These are phyloP conservation scores for Boletus patriciae DNA, from an alignment of 768 basidiomycete genomes.

Conservation along the genomic window DNA sequence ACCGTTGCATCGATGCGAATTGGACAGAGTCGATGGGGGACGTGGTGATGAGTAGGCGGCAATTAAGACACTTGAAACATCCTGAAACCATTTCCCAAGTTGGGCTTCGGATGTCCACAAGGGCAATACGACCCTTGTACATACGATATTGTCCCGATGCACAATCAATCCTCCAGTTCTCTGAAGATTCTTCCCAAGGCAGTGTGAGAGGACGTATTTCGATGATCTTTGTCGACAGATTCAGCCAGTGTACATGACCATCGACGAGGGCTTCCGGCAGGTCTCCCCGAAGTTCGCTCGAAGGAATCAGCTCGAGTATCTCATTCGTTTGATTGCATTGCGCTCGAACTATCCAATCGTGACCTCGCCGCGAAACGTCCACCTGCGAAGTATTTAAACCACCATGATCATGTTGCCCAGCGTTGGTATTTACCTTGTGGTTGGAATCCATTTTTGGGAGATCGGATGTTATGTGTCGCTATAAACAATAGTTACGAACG, in stretches of 20 bases:
- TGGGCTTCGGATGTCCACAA: constrained; percentile 23
- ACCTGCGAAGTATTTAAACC: not conserved
- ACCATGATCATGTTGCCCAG: not conserved
- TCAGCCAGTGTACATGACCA: constrained; percentile 26
- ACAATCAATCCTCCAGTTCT: constrained; percentile 23
- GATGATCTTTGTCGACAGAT: constrained; percentile 11
- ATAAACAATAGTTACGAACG: not conserved
- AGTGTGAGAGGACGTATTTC: constrained; percentile 23
- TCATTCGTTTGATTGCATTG: not conserved
- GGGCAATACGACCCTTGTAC: not conserved
- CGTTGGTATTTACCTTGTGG: not conserved
- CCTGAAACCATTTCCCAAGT: constrained; percentile 19
- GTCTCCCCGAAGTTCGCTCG: not conserved
- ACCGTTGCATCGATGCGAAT: not conserved
- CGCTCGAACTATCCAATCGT: not conserved
- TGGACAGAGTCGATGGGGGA: not conserved
- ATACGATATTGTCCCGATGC: not conserved
- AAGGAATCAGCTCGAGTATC: not conserved
- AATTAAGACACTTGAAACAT: not conserved
- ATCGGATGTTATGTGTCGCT: not conserved
- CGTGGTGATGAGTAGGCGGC: constrained; percentile 14
- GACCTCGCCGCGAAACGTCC: not conserved
- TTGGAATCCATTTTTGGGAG: not conserved
- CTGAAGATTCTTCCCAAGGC: constrained; percentile 17
- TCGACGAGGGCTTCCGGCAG: not conserved